Evolutionary conservation across 768 basidiomycete genomes (phyloP).

Genomic region (Rhodotorula sphaerocarpa): DNA sequence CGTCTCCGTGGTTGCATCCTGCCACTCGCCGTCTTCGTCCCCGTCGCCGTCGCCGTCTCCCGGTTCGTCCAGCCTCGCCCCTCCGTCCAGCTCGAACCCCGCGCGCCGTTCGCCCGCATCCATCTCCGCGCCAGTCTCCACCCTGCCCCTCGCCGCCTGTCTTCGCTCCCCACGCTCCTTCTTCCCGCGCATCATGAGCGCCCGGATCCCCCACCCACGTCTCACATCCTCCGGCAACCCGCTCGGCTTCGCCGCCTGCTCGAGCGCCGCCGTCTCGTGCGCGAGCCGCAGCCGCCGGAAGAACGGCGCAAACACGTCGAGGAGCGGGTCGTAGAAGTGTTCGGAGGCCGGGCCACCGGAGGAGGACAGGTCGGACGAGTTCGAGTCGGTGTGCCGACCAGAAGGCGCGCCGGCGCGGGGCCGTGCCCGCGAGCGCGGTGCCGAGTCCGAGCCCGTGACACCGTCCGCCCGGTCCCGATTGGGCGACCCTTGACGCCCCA

Average conservation of each 20-base stretch:
- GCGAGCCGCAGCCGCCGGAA: slow-evolving; percentile 17
- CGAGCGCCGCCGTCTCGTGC: slow-evolving; percentile 15
- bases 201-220: slow-evolving; percentile 27
- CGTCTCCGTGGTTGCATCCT: not conserved
- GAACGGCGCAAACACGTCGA: slow-evolving; percentile 19
- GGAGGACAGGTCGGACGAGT: slow-evolving; percentile 9
- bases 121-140: slow-evolving; percentile 21
- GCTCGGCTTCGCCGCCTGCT: slow-evolving; percentile 16
- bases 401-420: not conserved
- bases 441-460: no score
- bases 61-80: slow-evolving; percentile 11
- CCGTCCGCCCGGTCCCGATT: no score
- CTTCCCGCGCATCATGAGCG: slow-evolving; percentile 25
- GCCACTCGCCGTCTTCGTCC: not conserved
- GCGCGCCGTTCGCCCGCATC: slow-evolving; percentile 18
- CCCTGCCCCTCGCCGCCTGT: slow-evolving; percentile 2
- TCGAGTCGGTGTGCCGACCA: slow-evolving; percentile 7
- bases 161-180: slow-evolving; percentile 31
- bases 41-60: slow-evolving; percentile 1
- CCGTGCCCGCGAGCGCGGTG: slow-evolving; percentile 1
- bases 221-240: slow-evolving; percentile 30
- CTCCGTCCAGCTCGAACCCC: slow-evolving; percentile 26
- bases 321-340: slow-evolving; percentile 25
- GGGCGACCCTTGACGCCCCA: no score
- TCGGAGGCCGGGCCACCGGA: not conserved